Evolutionary conservation across 148 eudicot species (phyloP), one percentile per base, ranked within the genome.

Genomic region (Pouteria glomerata): DNA sequence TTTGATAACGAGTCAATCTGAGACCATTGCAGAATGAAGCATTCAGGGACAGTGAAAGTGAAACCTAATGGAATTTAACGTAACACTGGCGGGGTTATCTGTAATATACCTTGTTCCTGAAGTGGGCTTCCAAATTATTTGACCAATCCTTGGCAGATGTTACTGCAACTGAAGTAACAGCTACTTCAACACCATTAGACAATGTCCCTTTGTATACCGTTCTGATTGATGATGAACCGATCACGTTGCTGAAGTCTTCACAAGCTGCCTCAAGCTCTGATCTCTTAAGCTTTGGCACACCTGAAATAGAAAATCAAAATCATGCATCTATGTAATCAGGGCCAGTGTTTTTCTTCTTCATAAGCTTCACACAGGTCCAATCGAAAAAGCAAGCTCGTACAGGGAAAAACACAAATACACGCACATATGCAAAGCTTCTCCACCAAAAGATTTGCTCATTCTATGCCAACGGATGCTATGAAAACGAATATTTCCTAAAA

Each of bases 201-300:
- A 93, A 79, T 18, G 97, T 93, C 52, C 98, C 98, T 70, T 93
- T 93, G 67, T 93, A 89, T 35, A 89, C 76, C 27, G 87, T 83
- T 26, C 97, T 88, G 10, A 83, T 64, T 33, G 92, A 77, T 48
- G 89, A 82, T 0, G 90, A 75, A 37, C 92, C 88, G 30, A 93
- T 82, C 45, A 93, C 88, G 72, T 93, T 93, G 76, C 98, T 90
- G 69, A 93, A 93, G 76, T 89, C 98, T 89, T 93, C 98, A 82
- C 98, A 93, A 62, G 98, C 98, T 34, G 83, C 76, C 74, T 83
- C 87, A 35, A 93, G 85, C 62, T 93, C 98, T 16, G 84, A 73
- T 78, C 89, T 85, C 79, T 85, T 89, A 53, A 93, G 81, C 66
- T 86, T 90, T 71, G 90, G 87, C 45, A 83, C 79, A 30, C 94